Evolutionary conservation across 1,284 basidiomycete genomes (phyloP).

Genomic region (Agaricales sp.): DNA sequence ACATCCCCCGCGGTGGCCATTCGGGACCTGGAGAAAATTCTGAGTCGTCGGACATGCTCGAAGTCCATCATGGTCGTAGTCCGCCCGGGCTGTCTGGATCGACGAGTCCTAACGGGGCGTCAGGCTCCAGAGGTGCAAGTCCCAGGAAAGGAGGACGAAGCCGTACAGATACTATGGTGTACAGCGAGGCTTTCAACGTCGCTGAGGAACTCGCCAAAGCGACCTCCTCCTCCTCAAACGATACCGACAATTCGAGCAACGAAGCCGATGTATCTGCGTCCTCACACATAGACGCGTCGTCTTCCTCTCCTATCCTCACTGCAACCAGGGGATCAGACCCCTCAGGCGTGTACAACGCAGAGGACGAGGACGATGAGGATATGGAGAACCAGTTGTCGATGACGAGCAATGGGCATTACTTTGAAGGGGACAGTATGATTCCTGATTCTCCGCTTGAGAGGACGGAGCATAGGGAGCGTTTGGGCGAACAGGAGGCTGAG

Average conservation of each 20-base stretch:
- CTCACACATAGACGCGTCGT: no score
- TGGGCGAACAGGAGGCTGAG: neutral
- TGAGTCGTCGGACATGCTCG: no score
- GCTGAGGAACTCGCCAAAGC: conserved; percentile 29
- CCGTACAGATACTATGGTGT: conserved; percentile 72
- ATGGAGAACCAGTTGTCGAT: neutral
- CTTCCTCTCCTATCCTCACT: no score
- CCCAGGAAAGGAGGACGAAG: conserved; percentile 46
- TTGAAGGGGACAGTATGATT: neutral
- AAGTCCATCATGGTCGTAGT: no score
- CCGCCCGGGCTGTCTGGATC: conserved; percentile 34
- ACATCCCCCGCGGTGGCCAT: no score
- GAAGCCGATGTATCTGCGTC: no score
- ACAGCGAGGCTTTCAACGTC: conserved; percentile 39
- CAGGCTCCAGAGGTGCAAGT: conserved; percentile 27
- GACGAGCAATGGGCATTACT: neutral
- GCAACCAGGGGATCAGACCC: no score
- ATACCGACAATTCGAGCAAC: neutral
- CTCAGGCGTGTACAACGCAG: neutral
- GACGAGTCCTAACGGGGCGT: conserved; percentile 19
- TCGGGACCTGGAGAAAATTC: no score
- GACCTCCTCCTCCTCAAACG: neutral
- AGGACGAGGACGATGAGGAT: neutral
- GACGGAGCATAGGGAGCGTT: neutral
- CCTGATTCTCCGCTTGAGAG: neutral